Evolutionary conservation across 768 basidiomycete genomes (phyloP).

Genomic region (Pleurotus tuoliensis): DNA sequence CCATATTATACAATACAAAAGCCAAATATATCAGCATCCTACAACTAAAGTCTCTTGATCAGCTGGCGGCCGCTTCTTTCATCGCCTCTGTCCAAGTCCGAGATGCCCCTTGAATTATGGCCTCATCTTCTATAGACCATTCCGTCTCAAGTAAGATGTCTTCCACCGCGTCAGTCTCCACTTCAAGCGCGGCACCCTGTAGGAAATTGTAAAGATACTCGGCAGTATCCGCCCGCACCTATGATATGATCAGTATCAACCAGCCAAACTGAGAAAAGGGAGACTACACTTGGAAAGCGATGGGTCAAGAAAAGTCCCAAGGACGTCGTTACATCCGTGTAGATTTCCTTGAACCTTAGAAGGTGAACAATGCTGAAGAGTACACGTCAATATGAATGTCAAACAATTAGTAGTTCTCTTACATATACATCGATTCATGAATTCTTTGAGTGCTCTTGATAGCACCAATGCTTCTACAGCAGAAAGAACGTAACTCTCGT

Average conservation of each 20-base stretch:
- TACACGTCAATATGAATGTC: constrained; percentile 5
- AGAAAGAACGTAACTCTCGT: constrained; percentile 47
- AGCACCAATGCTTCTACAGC: constrained; percentile 57
- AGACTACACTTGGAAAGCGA: constrained; percentile 71
- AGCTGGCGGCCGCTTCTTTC: not conserved
- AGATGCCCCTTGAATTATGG: not conserved
- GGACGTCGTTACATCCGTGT: constrained; percentile 35
- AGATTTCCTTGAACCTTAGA: constrained; percentile 47
- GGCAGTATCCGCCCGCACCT: constrained; percentile 80
- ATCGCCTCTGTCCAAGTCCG: not conserved
- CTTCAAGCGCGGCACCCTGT: constrained; percentile 63
- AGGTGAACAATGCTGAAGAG: constrained; percentile 59
- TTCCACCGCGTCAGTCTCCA: constrained; percentile 65
- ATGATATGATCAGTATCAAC: constrained; percentile 5
- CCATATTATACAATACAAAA: too few species aligned
- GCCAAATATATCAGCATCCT: too few species aligned
- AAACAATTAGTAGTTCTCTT: constrained; percentile 17
- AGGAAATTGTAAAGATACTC: constrained; percentile 79
- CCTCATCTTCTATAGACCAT: constrained; percentile 48
- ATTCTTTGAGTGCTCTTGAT: constrained; percentile 85
- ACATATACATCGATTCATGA: constrained; percentile 83
- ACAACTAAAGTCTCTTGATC: too few species aligned
- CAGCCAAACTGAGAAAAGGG: constrained; percentile 11
- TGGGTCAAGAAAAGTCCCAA: constrained; percentile 70
- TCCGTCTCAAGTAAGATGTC: constrained; percentile 75